phyloP scores from a whole-genome alignment of 805 yeast species.

The Schizosaccharomyces lindneri region DNA sequence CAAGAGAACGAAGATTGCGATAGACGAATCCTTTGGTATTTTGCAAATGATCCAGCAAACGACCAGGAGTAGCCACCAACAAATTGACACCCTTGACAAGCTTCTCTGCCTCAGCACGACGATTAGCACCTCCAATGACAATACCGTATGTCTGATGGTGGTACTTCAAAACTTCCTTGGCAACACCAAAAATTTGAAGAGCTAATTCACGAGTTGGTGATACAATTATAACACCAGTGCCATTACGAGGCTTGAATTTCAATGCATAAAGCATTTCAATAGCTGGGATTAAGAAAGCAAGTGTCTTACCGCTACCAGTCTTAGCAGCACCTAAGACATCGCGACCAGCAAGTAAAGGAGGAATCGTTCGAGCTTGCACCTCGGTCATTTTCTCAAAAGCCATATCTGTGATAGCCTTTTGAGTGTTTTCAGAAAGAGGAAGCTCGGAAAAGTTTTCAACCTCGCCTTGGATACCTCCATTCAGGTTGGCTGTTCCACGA shows the following conservation, averaged over 20 bases:
- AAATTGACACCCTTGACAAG: constrained; percentile 79
- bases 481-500: neutral
- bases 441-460: constrained; percentile 20
- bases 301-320: constrained; percentile 95
- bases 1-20: constrained; percentile 77
- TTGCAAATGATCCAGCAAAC: constrained; percentile 86
- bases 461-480: neutral
- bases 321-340: constrained; percentile 99
- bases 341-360: constrained; percentile 85
- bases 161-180: constrained; percentile 69
- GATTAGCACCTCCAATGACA: constrained; percentile 94
- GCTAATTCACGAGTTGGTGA: constrained; percentile 97
- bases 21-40: constrained; percentile 42
- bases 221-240: constrained; percentile 87
- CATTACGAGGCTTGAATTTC: constrained; percentile 90
- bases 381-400: constrained; percentile 81
- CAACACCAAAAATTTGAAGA: constrained; percentile 91
- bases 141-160: constrained; percentile 90
- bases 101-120: constrained; percentile 93
- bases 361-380: constrained; percentile 87
- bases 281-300: constrained; percentile 89
- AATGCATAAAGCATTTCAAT: constrained; percentile 73
- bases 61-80: constrained; percentile 91
- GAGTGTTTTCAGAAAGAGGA: constrained; percentile 56
- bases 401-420: constrained; percentile 61